Evolutionary conservation across 768 basidiomycete species (phyloP).

Genomic region (Boletus tylopilopsis): DNA sequence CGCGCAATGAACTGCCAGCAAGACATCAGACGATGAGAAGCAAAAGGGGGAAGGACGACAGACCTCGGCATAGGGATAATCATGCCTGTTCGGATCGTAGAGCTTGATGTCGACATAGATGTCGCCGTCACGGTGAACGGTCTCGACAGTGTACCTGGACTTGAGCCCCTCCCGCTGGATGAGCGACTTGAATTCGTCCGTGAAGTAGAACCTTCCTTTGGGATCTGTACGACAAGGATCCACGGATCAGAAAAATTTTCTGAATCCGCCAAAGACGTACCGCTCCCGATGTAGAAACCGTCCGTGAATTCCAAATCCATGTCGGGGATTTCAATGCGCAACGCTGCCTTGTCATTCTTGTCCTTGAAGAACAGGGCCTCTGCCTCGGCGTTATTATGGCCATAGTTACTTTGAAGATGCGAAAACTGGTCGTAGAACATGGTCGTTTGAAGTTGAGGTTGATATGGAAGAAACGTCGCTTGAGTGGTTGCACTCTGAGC

Average conservation of each 20-base stretch:
- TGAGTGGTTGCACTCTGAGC: no score
- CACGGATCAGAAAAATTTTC: background rate
- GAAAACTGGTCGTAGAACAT: no score
- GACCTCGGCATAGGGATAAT: background rate
- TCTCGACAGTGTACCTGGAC: background rate
- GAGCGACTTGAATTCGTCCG: background rate
- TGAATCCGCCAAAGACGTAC: background rate
- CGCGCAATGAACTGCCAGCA: background rate
- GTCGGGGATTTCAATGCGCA: background rate
- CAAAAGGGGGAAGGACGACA: background rate
- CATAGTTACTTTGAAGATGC: no score
- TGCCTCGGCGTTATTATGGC: background rate
- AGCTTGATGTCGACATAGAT: background rate
- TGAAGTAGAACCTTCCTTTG: background rate
- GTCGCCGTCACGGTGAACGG: background rate
- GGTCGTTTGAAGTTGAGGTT: no score
- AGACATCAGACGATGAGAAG: background rate
- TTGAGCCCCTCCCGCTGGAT: background rate
- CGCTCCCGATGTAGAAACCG: background rate
- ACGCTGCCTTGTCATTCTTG: background rate
- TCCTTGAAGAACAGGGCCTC: background rate
- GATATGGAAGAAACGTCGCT: no score
- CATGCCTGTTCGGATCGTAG: background rate
- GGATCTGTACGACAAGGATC: background rate
- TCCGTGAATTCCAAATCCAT: background rate